Percentiles rank a stretch among this genome's conserved stretches.
phyloP scores from a whole-genome alignment of 192 early-diverging fungal species.

The Coemansia sp. region DNA sequence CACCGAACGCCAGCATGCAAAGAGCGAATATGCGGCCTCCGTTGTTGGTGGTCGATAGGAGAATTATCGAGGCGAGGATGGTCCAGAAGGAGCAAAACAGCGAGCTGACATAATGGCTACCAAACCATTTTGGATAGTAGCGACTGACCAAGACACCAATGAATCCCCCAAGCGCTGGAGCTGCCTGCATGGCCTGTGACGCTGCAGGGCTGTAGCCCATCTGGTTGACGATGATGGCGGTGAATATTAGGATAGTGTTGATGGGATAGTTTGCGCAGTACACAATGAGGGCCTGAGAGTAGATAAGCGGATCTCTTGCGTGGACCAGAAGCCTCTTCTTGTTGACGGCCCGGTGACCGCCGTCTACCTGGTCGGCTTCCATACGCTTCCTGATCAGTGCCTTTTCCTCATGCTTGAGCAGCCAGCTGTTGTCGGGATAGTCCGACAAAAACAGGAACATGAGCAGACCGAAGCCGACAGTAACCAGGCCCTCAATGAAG shows the following conservation, averaged over 20 bases:
- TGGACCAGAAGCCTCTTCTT: constrained; percentile 12
- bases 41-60: constrained; percentile 31
- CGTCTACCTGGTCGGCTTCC: constrained; percentile 24
- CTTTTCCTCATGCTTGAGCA: constrained; percentile 21
- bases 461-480: constrained; percentile 23
- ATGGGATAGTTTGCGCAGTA: constrained; percentile 38
- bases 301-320: constrained; percentile 25
- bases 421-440: constrained; percentile 40
- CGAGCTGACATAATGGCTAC: constrained; percentile 25
- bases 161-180: constrained; percentile 36
- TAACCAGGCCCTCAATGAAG: constrained; percentile 38
- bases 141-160: constrained; percentile 21
- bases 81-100: constrained; percentile 32
- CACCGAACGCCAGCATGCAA: constrained; percentile 38
- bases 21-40: constrained; percentile 40
- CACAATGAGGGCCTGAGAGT: constrained; percentile 28
- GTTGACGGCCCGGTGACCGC: constrained; percentile 23
- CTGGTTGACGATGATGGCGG: constrained; percentile 35
- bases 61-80: constrained; percentile 14
- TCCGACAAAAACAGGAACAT: constrained; percentile 34
- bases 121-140: constrained; percentile 27
- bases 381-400: constrained; percentile 17
- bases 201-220: constrained; percentile 28
- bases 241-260: constrained; percentile 42
- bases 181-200: constrained; percentile 41